Percentiles rank a stretch among this genome's conserved stretches.
phyloP scores from a whole-genome alignment of 2,329 filamentous ascomycete species.

The Aspergillus fumigatiaffinis region DNA sequence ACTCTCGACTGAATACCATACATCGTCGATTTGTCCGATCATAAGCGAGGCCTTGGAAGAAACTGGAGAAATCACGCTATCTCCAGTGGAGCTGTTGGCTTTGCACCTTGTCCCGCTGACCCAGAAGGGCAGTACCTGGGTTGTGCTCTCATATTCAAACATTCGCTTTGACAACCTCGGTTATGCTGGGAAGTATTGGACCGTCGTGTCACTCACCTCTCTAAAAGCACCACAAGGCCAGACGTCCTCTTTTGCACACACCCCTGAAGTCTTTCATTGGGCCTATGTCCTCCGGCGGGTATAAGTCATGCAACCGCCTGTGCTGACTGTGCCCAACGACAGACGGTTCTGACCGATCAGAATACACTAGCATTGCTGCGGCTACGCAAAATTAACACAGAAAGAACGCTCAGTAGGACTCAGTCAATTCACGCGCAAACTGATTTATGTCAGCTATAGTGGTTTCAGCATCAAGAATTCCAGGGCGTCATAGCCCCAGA shows the following conservation, averaged over 20 bases:
- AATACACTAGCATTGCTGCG: neutral
- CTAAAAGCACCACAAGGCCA: conserved; percentile 30
- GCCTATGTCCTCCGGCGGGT: conserved; percentile 29
- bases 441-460: neutral
- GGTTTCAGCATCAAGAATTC: neutral
- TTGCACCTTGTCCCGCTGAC: conserved; percentile 31
- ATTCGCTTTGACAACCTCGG: conserved; percentile 29
- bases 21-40: conserved; percentile 16
- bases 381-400: neutral
- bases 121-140: conserved; percentile 25
- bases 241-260: conserved; percentile 23
- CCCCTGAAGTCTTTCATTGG: conserved; percentile 36
- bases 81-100: conserved; percentile 33
- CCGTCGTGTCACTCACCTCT: conserved; percentile 23
- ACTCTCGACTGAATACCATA: conserved; percentile 10
- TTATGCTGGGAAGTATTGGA: conserved; percentile 24
- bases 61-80: conserved; percentile 14
- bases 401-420: neutral
- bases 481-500: neutral
- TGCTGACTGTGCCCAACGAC: neutral
- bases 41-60: conserved; percentile 14
- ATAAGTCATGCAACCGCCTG: conserved; percentile 9
- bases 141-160: conserved; percentile 32
- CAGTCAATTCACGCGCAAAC: neutral
- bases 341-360: neutral